Percentiles rank a stretch among this genome's conserved stretches.
Evolutionary conservation across 805 yeast species (phyloP).

Genomic region (Starmerella vitae): DNA sequence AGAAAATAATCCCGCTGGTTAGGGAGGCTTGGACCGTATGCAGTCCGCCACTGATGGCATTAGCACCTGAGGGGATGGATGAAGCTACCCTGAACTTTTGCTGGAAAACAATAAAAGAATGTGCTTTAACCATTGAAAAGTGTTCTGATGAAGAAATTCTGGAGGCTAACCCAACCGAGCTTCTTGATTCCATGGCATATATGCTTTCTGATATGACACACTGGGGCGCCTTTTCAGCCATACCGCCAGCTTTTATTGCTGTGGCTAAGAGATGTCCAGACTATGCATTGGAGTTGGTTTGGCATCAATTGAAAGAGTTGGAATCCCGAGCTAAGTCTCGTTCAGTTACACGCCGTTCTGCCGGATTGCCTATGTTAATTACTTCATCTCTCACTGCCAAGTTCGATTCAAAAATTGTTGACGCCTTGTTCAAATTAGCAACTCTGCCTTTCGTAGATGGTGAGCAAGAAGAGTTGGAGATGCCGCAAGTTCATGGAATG

Average conservation of each 20-base stretch:
- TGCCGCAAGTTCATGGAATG: conserved; percentile 89
- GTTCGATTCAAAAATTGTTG: conserved; percentile 37
- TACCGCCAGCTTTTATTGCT: conserved; percentile 64
- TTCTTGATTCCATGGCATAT: conserved; percentile 53
- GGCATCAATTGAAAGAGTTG: conserved; percentile 3
- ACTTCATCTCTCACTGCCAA: conserved; percentile 26
- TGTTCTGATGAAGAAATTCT: neutral
- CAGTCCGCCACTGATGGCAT: conserved; percentile 7
- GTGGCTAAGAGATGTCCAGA: conserved; percentile 37
- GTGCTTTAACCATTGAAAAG: conserved; percentile 37
- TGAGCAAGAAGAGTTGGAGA: conserved; percentile 42
- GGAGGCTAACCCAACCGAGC: conserved; percentile 35
- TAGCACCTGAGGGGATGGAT: conserved; percentile 13
- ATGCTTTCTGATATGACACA: conserved; percentile 43
- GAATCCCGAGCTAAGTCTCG: conserved; percentile 28
- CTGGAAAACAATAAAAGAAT: conserved; percentile 76
- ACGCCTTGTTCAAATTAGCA: conserved; percentile 43
- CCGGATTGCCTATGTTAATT: conserved; percentile 73
- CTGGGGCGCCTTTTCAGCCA: conserved; percentile 83
- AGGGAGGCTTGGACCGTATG: conserved; percentile 5
- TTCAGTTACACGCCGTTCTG: conserved; percentile 75
- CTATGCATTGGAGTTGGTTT: conserved; percentile 1
- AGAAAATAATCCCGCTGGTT: neutral
- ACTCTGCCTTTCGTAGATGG: conserved; percentile 35
- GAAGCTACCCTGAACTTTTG: conserved; percentile 43